Evolutionary conservation across 352 stramenopile species (phyloP), one percentile per base, ranked within the genome.

Genomic region (Plasmopara viticola): DNA sequence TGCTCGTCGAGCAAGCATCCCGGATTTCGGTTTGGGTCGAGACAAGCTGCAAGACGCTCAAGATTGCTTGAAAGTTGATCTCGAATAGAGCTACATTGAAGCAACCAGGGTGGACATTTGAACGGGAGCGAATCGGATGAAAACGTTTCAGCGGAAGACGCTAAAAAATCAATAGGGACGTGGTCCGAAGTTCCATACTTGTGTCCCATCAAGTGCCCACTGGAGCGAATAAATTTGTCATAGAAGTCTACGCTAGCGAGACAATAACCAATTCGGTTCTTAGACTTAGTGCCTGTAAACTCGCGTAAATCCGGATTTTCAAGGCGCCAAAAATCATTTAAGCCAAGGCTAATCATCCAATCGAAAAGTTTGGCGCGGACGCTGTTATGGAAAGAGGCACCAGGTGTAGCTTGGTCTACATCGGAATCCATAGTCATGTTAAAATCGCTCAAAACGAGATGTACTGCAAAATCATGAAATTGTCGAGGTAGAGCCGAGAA

Each of bases 1-100:
- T 58, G 43, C 17, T 51, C 51, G 37, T 58, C 43, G 7, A 58
- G 15, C 2, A 58, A 13, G 29, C 35, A 58, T 2, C 51, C 51
- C 1, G 35, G 43, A 14, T 51, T 51, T 14, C 35, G 6, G 12
- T 17, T 17, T 6, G 35, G 35, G 14, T 41, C 35, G 10, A 41
- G 35, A 12, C 4, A 4, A 17, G 9, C 5, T 6, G 14, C 5
- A 7, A 41, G 14, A 5, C 5, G 9, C n/a, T n/a, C n/a, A n/a
- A n/a, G n/a, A n/a, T n/a, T n/a, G n/a, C n/a, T n/a, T n/a, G n/a
- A n/a, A n/a, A n/a, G n/a, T n/a, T n/a, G n/a, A n/a, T n/a, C n/a
- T n/a, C n/a, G n/a, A n/a, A n/a, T n/a, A n/a, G n/a, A n/a, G n/a
- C n/a, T n/a, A n/a, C n/a, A n/a, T n/a, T n/a, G n/a, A n/a, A n/a